Percentiles rank a stretch among this genome's conserved stretches.
phyloP scores from a whole-genome alignment of 139 green algal genomes.

The Spirogloea muscicola region DNA sequence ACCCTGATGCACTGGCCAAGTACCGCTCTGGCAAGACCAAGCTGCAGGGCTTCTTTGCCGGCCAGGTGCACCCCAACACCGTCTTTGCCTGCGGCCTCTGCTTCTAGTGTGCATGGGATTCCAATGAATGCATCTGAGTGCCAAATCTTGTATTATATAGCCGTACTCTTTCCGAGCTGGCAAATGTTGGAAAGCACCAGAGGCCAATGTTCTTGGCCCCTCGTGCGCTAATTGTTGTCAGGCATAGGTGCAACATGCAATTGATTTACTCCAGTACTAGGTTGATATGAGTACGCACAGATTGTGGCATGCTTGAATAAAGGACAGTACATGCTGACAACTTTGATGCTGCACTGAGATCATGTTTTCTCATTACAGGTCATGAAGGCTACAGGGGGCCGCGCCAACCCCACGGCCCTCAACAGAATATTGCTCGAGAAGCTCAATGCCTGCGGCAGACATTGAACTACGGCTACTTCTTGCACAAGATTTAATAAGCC shows the following conservation, averaged over 20 bases:
- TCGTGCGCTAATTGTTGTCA: background rate
- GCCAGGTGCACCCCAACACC: constrained; percentile 11
- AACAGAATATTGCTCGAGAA: constrained; percentile 52
- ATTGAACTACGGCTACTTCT: background rate
- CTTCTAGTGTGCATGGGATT: background rate
- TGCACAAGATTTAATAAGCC: background rate
- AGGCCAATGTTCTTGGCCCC: background rate
- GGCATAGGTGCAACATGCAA: no score
- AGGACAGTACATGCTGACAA: background rate
- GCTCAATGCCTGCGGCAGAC: constrained; percentile 38
- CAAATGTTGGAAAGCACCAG: background rate
- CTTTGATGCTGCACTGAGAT: background rate
- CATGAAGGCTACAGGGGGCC: constrained; percentile 46
- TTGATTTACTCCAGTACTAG: background rate
- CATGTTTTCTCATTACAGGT: background rate
- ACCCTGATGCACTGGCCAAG: constrained; percentile 61
- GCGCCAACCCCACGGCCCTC: constrained; percentile 41
- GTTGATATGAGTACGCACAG: background rate
- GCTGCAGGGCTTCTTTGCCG: constrained; percentile 59
- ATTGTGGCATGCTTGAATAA: background rate
- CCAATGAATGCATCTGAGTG: no score
- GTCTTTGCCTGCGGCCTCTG: background rate
- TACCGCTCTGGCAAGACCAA: constrained; percentile 55
- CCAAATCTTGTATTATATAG: no score
- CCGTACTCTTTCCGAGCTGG: background rate